Conservation (phyloP, 73 alveolate species). For the Symbiodinium natans region DNA sequence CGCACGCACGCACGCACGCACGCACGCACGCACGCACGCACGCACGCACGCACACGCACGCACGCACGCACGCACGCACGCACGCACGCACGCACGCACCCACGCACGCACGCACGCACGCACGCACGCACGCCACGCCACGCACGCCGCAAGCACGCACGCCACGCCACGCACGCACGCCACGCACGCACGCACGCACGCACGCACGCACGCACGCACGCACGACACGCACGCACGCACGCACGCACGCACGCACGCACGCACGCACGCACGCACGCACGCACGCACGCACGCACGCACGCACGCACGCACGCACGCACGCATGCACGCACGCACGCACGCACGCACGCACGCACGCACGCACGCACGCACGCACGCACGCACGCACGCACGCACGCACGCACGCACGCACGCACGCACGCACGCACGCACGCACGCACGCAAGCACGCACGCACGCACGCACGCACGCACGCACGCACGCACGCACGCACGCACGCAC, state of each 20-base stretch:
- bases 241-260: slow-evolving; percentile 23
- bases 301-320: neutral
- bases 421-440: neutral
- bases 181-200: slow-evolving; percentile 20
- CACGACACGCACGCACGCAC: no score
- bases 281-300: neutral
- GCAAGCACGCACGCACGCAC: no score
- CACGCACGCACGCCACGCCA: no score
- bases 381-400: neutral
- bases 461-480: neutral
- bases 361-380: neutral
- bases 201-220: slow-evolving; percentile 19
- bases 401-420: neutral
- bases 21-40: no score
- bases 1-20: no score
- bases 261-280: slow-evolving; percentile 41
- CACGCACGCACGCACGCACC: no score
- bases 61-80: no score
- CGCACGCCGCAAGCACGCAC: no score
- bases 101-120: no score
- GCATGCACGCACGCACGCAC: neutral
- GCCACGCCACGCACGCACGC: no score
- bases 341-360: neutral
- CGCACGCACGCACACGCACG: no score
- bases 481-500: neutral